Evolutionary conservation across 106 monocot species (phyloP), one percentile per base, ranked within the genome.

Genomic region (Xerophyta viscosa): DNA sequence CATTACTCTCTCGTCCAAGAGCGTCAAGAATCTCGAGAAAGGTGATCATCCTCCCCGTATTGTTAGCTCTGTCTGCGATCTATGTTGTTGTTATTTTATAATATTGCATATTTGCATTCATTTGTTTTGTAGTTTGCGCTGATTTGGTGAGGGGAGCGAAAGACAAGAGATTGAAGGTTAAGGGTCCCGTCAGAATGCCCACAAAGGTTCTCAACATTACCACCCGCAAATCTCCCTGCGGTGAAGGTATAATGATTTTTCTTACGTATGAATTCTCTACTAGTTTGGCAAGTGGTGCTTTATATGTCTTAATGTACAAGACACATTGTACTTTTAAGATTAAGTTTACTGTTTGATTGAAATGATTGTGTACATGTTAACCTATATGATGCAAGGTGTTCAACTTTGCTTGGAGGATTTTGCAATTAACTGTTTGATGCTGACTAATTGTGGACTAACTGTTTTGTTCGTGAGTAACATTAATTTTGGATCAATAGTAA

Each of bases 11-110:
- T 76, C 88, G 22, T 79, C 88, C 47, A 88, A 82, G 59, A 83
- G 69, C 61, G 88, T 88, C 3, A 88, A 82, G 58, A 88, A 88
- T 57, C 78, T 89, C 54, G 89, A 89, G 77, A 89, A 89, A 63
- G 89, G 89, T 84, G 4, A 46, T 14, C 8, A 19, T 46, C 20
- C 46, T 18, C 19, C 20, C 19, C n/a, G 3, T 44, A 14, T 44
- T 9, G 8, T 46, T 20, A 18, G n/a, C 2, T 46, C 8, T 19
- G 1, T 46, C 6, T 7, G 7, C 46, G 13, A 19, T 17, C 19
- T 46, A 14, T 46, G 46, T 6, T 64, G 12, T 20, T 51, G 5
- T 20, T 48, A 23, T 24, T 37, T 27, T 5, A 13, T 45, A 15
- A n/a, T n/a, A n/a, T n/a, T n/a, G n/a, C n/a, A n/a, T n/a, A n/a